Percentiles rank a stretch among this genome's conserved stretches.
Evolutionary conservation across 108 stramenopile genomes (phyloP).

Genomic region (Poteriospumella lacustris): DNA sequence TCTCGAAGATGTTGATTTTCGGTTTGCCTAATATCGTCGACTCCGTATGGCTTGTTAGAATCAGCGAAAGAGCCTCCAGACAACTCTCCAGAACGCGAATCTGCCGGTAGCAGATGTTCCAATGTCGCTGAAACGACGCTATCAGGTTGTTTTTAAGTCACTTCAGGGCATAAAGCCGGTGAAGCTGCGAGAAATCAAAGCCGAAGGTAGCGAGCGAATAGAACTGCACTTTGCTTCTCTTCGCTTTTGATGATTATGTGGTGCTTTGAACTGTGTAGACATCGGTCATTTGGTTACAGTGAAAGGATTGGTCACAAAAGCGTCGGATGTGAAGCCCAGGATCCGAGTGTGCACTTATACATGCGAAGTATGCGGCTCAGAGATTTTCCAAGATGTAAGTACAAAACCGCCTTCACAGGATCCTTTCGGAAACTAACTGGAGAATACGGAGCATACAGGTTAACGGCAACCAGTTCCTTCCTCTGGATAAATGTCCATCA

Average conservation of each 20-base stretch:
- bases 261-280: conserved; percentile 37
- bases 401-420: too few species aligned
- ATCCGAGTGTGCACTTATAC: conserved; percentile 92
- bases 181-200: conserved; percentile 16
- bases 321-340: conserved; percentile 89
- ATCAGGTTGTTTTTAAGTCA: conserved; percentile 35
- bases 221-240: too few species aligned
- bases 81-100: too few species aligned
- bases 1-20: too few species aligned
- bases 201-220: background rate
- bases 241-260: too few species aligned
- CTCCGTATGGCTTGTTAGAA: too few species aligned
- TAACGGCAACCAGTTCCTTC: conserved; percentile 67
- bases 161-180: conserved; percentile 31
- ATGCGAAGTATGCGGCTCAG: conserved; percentile 88
- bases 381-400: conserved; percentile 91
- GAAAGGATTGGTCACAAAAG: conserved; percentile 81
- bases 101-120: conserved; percentile 32
- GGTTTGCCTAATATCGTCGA: too few species aligned
- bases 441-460: too few species aligned
- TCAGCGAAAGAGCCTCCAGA: too few species aligned
- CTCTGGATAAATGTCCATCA: conserved; percentile 65
- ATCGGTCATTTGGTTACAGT: conserved; percentile 86
- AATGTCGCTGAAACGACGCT: conserved; percentile 35
- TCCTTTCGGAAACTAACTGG: too few species aligned